Conservation (phyloP, 2,329 filamentous ascomycete species). For the Ophioceras dolichostomum region DNA sequence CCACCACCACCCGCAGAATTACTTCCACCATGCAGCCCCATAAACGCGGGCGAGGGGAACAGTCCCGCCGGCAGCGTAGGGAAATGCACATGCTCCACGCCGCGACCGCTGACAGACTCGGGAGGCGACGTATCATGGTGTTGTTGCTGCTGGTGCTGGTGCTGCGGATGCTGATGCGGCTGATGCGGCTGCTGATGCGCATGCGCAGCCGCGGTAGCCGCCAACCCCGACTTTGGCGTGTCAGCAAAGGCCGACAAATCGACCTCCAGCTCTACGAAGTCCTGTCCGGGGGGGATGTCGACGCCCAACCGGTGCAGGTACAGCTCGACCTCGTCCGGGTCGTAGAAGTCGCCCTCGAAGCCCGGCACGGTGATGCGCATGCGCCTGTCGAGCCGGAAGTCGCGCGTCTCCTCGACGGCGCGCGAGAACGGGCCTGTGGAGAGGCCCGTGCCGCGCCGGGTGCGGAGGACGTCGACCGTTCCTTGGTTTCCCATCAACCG, state of each 20-base stretch:
- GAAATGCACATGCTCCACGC: neutral
- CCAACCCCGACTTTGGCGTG: neutral
- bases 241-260: conserved; percentile 16
- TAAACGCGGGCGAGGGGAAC: neutral
- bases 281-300: conserved; percentile 44
- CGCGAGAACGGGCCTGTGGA: conserved; percentile 36
- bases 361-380: conserved; percentile 44
- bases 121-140: no score
- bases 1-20: neutral
- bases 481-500: conserved; percentile 24
- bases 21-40: no score
- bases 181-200: neutral
- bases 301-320: conserved; percentile 57
- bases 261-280: conserved; percentile 48
- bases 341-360: conserved; percentile 65
- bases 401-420: conserved; percentile 23
- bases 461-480: conserved; percentile 12
- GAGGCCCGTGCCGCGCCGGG: conserved; percentile 19
- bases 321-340: conserved; percentile 62
- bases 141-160: neutral
- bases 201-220: neutral
- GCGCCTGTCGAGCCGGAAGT: conserved; percentile 28
- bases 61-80: neutral
- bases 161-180: neutral
- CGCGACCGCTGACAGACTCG: no score